phyloP scores from a whole-genome alignment of 129 eudicot species.

The Deinandra increscens region DNA sequence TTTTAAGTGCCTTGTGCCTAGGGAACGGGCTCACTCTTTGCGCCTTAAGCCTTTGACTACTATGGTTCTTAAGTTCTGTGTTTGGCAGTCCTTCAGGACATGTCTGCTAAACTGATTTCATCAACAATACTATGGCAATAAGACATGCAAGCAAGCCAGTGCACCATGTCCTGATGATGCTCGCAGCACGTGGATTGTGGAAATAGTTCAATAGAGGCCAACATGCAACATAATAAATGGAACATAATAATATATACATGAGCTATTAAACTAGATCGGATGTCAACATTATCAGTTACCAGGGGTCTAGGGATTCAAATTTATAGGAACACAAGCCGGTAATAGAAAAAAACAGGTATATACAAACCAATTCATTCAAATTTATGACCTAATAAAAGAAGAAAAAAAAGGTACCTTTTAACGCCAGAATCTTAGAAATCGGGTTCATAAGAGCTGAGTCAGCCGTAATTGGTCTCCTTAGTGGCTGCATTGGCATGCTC shows the following conservation, averaged over 20 bases:
- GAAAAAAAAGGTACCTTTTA: conserved; percentile 58
- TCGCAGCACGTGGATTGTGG: too few species aligned
- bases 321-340: conserved; percentile 16
- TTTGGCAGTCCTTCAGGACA: conserved; percentile 18
- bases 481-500: conserved; percentile 95
- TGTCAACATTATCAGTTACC: neutral
- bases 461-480: conserved; percentile 93
- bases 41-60: too few species aligned
- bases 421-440: conserved; percentile 74
- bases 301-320: neutral
- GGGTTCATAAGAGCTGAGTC: conserved; percentile 99
- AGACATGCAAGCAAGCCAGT: conserved; percentile 19
- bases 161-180: neutral
- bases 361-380: conserved; percentile 1
- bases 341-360: neutral
- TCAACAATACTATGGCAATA: conserved; percentile 6
- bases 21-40: too few species aligned
- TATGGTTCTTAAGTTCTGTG: neutral
- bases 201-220: conserved; percentile 8
- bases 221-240: conserved; percentile 7
- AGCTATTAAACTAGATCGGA: neutral
- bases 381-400: neutral
- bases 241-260: conserved; percentile 1
- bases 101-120: neutral
- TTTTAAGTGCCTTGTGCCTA: too few species aligned